Evolutionary conservation across 2,329 filamentous ascomycete genomes (phyloP), one percentile per base, ranked within the genome.

Genomic region (Aspergillus sp.): DNA sequence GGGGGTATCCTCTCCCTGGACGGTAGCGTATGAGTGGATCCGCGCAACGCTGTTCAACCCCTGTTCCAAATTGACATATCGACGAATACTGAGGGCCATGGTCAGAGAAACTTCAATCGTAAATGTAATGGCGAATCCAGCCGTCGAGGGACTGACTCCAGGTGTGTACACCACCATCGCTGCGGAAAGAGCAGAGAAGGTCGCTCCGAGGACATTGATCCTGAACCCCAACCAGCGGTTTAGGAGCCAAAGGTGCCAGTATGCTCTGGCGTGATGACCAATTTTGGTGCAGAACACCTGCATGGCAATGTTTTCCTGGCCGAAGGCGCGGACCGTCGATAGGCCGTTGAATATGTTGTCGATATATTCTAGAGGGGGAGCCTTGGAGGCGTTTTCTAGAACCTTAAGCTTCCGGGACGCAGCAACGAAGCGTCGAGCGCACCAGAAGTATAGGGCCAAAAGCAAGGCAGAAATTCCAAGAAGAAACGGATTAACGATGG

Each of bases 161-260:
- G 49, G 52, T 22, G 52, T 31, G 20, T 20, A 39, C 0, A 49
- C 49, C 0, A 32, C 32, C 49, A 56, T 26, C 2, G 32, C 32
- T 2, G 49, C 49, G 49, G 49, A 52, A 22, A 22, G 18, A 22
- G 49, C 49, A n/a, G 55, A 56, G 36, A 56, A 56, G 9, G 39
- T 22, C 12, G 55, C 39, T 6, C 55, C 55, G 31, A 56, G 6
- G 12, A 52, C 49, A 26, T 56, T 56, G 2, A 56, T 52, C 10
- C 55, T 32, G 47, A 52, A 56, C 1, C 47, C 49, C 32, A 56
- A 39, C 55, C 55, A 56, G 6, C 55, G 55, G 18, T 56, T 52
- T 1, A 56, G 49, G n/a, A 56, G 36, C 36, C 39, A 56, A 16
- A 56, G 22, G 32, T 56, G 47, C 55, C 55, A 56, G 1, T 39